These are phyloP conservation scores for Pyropia haitanensis DNA, from an alignment of 23 red algal genomes.

Conservation along the genomic window DNA sequence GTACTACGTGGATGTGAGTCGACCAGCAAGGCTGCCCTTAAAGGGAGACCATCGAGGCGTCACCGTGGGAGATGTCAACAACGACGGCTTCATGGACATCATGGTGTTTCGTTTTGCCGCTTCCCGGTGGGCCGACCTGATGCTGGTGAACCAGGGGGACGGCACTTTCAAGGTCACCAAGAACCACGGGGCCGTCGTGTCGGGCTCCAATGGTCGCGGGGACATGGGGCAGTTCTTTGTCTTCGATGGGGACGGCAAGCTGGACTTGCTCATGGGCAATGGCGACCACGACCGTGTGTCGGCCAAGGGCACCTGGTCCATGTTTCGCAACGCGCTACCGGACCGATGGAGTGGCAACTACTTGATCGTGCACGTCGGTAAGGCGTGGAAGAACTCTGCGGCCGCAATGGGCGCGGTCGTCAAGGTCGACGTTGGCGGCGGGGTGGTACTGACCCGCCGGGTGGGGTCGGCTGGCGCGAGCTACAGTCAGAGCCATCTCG, in stretches of 20 bases:
- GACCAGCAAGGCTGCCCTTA: background rate
- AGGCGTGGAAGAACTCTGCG: background rate
- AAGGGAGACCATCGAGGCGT: slow-evolving; percentile 12
- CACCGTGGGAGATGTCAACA: slow-evolving; percentile 43
- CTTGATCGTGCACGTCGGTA: slow-evolving; percentile 10
- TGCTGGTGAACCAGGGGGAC: slow-evolving; percentile 30
- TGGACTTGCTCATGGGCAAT: slow-evolving; percentile 6
- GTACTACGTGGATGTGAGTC: slow-evolving; percentile 6
- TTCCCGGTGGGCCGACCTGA: slow-evolving; percentile 6
- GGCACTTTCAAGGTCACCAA: slow-evolving; percentile 24
- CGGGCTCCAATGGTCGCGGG: background rate
- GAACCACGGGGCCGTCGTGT: background rate
- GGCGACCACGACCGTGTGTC: slow-evolving; percentile 7
- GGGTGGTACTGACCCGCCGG: slow-evolving; percentile 11
- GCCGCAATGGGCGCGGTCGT: slow-evolving; percentile 26
- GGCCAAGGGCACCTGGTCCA: slow-evolving; percentile 11
- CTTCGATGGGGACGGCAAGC: background rate
- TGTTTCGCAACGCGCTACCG: slow-evolving; percentile 5
- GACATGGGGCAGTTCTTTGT: background rate
- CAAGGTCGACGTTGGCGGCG: slow-evolving; percentile 11
- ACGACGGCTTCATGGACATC: slow-evolving; percentile 45
- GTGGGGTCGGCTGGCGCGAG: slow-evolving; percentile 4
- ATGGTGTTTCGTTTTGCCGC: slow-evolving; percentile 13
- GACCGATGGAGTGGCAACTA: background rate
- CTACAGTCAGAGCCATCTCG: slow-evolving; percentile 14